Evolutionary conservation across 306 rosid species (phyloP).

Genomic region (Prinsepia uniflora): DNA sequence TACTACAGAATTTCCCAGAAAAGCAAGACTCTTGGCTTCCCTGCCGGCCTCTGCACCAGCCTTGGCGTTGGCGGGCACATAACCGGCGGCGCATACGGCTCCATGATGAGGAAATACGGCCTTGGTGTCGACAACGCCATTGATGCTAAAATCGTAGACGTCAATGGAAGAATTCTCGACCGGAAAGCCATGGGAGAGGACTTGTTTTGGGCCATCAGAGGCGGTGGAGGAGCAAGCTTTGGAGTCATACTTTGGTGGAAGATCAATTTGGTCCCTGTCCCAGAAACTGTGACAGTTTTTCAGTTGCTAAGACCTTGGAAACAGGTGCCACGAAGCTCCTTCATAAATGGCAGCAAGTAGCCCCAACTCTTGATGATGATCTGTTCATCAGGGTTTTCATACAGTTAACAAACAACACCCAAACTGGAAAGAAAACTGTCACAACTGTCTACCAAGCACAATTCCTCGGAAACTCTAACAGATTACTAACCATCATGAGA

Average conservation of each 20-base stretch:
- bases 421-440: conserved; percentile 43
- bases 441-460: conserved; percentile 57
- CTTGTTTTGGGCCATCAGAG: conserved; percentile 82
- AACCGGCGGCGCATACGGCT: conserved; percentile 79
- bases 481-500: conserved; percentile 48
- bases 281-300: conserved; percentile 62
- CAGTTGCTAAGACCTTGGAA: conserved; percentile 47
- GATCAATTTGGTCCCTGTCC: conserved; percentile 72
- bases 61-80: conserved; percentile 82
- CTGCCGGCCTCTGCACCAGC: conserved; percentile 80
- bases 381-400: conserved; percentile 58
- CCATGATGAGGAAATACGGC: conserved; percentile 81
- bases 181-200: conserved; percentile 78
- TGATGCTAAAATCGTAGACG: conserved; percentile 60
- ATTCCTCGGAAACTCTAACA: conserved; percentile 51
- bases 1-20: conserved; percentile 63
- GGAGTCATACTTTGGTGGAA: conserved; percentile 86
- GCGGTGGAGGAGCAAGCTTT: conserved; percentile 89
- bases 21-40: conserved; percentile 58
- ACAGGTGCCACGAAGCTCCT: conserved; percentile 54
- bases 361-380: conserved; percentile 52
- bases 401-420: conserved; percentile 31
- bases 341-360: conserved; percentile 67
- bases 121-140: conserved; percentile 70
- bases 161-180: conserved; percentile 47